phyloP scores from a whole-genome alignment of 176 grass and related monocot genomes.

The Musa schizocarpa region DNA sequence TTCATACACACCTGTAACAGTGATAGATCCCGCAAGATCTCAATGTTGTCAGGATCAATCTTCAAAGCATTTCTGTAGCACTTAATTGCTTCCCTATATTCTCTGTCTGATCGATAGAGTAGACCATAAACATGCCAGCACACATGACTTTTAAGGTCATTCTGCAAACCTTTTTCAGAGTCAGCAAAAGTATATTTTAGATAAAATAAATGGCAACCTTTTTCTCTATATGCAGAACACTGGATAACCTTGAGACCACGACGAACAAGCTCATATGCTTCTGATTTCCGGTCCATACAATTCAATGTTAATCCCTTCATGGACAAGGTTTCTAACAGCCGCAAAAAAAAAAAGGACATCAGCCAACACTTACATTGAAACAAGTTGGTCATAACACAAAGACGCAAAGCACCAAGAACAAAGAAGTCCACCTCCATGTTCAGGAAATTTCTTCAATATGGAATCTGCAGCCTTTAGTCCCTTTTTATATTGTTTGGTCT shows the following conservation, averaged over 20 bases:
- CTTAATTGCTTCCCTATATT: conserved; percentile 99
- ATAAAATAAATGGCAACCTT: not conserved
- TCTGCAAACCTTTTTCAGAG: conserved; percentile 33
- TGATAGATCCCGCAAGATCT: conserved; percentile 93
- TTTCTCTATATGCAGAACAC: not conserved
- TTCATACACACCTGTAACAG: conserved; percentile 70
- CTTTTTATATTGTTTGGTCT: conserved; percentile 99
- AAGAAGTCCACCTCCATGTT: conserved; percentile 68
- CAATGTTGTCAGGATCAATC: conserved; percentile 98
- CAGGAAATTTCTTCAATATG: conserved; percentile 95
- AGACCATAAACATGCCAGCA: conserved; percentile 99
- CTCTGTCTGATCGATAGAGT: conserved; percentile 94
- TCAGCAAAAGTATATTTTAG: conserved; percentile 4
- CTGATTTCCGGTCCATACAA: conserved; percentile 96
- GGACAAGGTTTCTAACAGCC: conserved; percentile 82
- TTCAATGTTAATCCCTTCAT: conserved; percentile 99
- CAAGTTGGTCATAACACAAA: conserved; percentile 5
- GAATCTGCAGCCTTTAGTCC: conserved; percentile 94
- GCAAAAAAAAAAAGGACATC: not conserved
- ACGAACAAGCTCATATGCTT: conserved; percentile 97
- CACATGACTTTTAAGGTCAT: conserved; percentile 99
- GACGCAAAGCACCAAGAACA: conserved; percentile 12
- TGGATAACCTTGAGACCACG: conserved; percentile 82
- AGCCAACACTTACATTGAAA: not conserved
- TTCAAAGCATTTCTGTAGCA: conserved; percentile 98